Conservation (phyloP, 495 filamentous ascomycete species). For the Hypoxylon cercidicola region DNA sequence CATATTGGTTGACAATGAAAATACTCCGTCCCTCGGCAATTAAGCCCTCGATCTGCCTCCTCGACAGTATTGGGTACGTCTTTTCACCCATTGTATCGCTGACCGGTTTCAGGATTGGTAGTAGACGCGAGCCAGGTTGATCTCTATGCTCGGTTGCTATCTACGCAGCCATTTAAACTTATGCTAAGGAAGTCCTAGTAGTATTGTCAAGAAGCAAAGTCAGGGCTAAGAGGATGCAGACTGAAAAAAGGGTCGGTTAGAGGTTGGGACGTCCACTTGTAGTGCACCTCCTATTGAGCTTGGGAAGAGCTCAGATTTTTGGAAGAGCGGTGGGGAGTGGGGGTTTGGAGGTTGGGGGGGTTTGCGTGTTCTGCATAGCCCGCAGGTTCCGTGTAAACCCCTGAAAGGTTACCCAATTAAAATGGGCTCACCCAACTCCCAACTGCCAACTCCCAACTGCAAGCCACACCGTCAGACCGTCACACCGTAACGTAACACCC, state of each 20-base stretch:
- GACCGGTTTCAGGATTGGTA: background rate
- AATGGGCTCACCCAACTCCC: background rate
- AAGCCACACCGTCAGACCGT: conserved; percentile 1
- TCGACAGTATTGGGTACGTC: conserved; percentile 62
- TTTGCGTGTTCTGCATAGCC: conserved; percentile 4
- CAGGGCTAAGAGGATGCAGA: too few species aligned
- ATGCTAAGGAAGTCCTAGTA: background rate
- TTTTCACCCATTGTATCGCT: conserved; percentile 47
- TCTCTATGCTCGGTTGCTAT: background rate
- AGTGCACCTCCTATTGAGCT: conserved; percentile 8
- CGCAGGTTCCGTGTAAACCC: conserved; percentile 12
- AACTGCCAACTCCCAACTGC: too few species aligned
- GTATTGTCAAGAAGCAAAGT: too few species aligned
- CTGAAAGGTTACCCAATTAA: conserved; percentile 16
- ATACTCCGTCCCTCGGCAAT: conserved; percentile 88
- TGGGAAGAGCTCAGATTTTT: conserved; percentile 2
- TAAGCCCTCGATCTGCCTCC: conserved; percentile 83
- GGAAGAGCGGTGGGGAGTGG: conserved; percentile 24
- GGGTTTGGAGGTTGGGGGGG: conserved; percentile 8
- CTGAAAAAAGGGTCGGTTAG: background rate
- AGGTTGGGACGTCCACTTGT: conserved; percentile 4
- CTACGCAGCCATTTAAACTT: conserved; percentile 13
- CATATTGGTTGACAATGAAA: conserved; percentile 81
- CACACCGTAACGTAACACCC: too few species aligned
- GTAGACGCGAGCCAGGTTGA: background rate